phyloP scores from a whole-genome alignment of 2,329 filamentous ascomycete genomes.

The Rhynchosporium secalis region DNA sequence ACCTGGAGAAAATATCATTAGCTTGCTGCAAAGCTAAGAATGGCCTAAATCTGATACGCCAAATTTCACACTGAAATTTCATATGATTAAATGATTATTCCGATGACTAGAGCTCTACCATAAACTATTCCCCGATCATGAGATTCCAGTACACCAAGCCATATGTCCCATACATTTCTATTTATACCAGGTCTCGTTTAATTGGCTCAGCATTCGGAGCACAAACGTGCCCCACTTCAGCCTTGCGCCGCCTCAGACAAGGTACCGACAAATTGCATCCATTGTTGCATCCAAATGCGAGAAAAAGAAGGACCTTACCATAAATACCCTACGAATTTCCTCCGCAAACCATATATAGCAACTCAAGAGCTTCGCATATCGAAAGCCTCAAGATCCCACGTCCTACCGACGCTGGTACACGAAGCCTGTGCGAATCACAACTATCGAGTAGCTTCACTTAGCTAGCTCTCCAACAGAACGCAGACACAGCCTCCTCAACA shows the following conservation, averaged over 20 bases:
- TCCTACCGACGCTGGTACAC: not conserved
- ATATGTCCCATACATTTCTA: not conserved
- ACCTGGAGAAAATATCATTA: no score
- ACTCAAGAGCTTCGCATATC: not conserved
- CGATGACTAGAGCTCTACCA: no score
- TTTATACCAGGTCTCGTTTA: not conserved
- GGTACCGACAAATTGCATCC: constrained; percentile 8
- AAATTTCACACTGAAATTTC: no score
- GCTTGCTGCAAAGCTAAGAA: no score
- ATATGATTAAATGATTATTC: no score
- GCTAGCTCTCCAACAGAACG: not conserved
- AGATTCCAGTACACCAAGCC: not conserved
- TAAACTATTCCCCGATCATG: not conserved
- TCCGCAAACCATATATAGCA: not conserved
- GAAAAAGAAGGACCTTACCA: not conserved
- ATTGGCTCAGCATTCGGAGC: not conserved
- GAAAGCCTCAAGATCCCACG: not conserved
- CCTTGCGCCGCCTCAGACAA: constrained; percentile 10
- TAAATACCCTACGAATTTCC: not conserved
- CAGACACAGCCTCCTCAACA: not conserved
- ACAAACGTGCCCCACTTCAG: constrained; percentile 14
- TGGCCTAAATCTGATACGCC: no score
- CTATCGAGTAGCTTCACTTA: not conserved
- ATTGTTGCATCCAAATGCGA: not conserved
- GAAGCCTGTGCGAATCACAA: not conserved